These are phyloP conservation scores for Gossypium longicalyx DNA, from an alignment of 345 rosid genomes.

Conservation along the genomic window DNA sequence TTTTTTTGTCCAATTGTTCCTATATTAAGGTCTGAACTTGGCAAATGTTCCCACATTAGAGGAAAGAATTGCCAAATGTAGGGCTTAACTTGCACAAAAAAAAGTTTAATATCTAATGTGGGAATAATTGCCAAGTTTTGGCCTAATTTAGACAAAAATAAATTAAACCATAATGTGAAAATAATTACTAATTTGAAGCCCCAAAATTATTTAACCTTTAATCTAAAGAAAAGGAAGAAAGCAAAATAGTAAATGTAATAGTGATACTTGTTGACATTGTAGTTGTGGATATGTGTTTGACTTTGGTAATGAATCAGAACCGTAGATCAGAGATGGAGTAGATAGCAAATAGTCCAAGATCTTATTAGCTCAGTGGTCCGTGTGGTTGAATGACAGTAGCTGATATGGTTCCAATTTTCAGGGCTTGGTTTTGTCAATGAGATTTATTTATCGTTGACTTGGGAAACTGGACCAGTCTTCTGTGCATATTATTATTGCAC, in stretches of 20 bases:
- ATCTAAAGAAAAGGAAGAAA: neutral
- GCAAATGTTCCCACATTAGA: rapidly evolving
- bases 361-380: neutral
- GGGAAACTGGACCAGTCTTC: neutral
- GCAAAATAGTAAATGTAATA: neutral
- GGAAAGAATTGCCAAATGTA: too few relatives aligned
- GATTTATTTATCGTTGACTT: neutral
- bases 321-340: neutral
- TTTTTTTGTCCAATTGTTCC: too few relatives aligned
- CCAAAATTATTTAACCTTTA: too few relatives aligned
- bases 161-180: too few relatives aligned
- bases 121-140: too few relatives aligned
- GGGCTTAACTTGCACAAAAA: too few relatives aligned
- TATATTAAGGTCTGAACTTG: too few relatives aligned
- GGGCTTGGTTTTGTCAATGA: neutral
- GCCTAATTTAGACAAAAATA: rapidly evolving
- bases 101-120: too few relatives aligned
- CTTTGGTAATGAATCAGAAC: neutral
- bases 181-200: too few relatives aligned
- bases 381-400: neutral
- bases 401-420: neutral
- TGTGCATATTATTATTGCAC: neutral
- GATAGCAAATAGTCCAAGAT: neutral
- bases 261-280: neutral
- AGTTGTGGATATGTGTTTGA: neutral